Conservation (phyloP, 345 rosid species). For the Melaleuca quinquenervia region DNA sequence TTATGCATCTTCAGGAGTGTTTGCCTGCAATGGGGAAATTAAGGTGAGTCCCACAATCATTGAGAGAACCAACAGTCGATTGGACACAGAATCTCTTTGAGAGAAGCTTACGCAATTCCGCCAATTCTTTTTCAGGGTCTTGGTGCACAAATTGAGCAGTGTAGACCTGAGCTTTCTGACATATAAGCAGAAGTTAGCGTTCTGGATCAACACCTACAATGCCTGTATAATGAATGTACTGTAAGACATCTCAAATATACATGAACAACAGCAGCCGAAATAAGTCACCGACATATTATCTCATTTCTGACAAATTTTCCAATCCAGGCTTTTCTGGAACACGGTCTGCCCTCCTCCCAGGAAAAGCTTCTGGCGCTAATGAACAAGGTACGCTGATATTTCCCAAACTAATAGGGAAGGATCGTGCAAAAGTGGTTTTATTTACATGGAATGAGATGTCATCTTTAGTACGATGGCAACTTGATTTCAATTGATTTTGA, state of each 20-base stretch:
- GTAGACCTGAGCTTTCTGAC: conserved; percentile 65
- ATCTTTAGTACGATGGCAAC: background rate
- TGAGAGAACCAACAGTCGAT: background rate
- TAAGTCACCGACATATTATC: background rate
- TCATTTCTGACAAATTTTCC: background rate
- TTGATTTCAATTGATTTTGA: background rate
- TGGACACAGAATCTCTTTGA: background rate
- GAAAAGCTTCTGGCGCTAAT: conserved; percentile 62
- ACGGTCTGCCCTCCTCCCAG: conserved; percentile 77
- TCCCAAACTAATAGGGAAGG: background rate
- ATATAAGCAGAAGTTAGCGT: conserved; percentile 89
- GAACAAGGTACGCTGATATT: conserved; percentile 54
- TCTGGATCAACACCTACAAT: conserved; percentile 87
- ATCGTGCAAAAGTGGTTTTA: background rate
- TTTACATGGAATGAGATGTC: background rate
- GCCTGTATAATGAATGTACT: conserved; percentile 93
- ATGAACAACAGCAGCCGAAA: background rate
- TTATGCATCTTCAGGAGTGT: conserved; percentile 24
- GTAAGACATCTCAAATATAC: conserved; percentile 21
- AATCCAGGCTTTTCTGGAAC: conserved; percentile 74
- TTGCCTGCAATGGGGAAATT: conserved; percentile 32
- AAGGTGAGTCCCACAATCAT: conserved; percentile 24
- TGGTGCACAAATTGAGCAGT: conserved; percentile 48
- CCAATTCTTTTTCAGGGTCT: conserved; percentile 26
- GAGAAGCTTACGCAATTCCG: background rate